Evolutionary conservation across 2,329 filamentous ascomycete species (phyloP), one percentile per base, ranked within the genome.

Genomic region (Sarocladium strictum): DNA sequence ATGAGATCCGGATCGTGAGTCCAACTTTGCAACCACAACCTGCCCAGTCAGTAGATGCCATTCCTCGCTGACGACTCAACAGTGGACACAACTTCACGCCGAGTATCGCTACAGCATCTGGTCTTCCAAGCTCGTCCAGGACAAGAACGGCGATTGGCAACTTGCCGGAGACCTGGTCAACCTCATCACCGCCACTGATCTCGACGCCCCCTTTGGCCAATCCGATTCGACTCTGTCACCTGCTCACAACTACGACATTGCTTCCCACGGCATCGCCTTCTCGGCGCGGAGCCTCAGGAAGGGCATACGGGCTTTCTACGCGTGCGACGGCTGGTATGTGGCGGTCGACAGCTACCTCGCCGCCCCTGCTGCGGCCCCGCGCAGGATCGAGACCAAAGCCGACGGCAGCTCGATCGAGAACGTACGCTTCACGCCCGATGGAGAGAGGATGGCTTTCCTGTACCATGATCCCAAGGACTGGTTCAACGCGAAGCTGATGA

Each of bases 81-180:
- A 74, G 67, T 68, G 65, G 66, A 64, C 69, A 54, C 54, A 61
- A 1, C 67, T 68, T 32, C 60, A 60, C 23, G 64, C 63, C 21
- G 59, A 63, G 7, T 61, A 68, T 37, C 65, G 61, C 19, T 65
- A 69, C 53, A 59, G 63, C 3, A 65, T 76, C 24, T 75, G 71
- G 67, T 74, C 73, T 60, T 68, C 65, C 10, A 64, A 60, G 11
- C 60, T 75, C 17, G 58, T 62, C 49, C n/a, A 40, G 24, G 38
- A 6, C 23, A 33, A 38, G n/a, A n/a, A 64, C 21, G 62, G 59
- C 12, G 41, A 55, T 4, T 74, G 69, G 70, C 59, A 55, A 9
- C 58, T 72, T 6, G 53, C 61, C 1, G 56, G 57, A 2, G 56
- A 60, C 3, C 60, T 74, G 2, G 60, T 65, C 37, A 73, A 74